Percentiles rank a stretch among this genome's conserved stretches.
phyloP scores from a whole-genome alignment of 2,329 filamentous ascomycete genomes.

The Moelleriella libera region DNA sequence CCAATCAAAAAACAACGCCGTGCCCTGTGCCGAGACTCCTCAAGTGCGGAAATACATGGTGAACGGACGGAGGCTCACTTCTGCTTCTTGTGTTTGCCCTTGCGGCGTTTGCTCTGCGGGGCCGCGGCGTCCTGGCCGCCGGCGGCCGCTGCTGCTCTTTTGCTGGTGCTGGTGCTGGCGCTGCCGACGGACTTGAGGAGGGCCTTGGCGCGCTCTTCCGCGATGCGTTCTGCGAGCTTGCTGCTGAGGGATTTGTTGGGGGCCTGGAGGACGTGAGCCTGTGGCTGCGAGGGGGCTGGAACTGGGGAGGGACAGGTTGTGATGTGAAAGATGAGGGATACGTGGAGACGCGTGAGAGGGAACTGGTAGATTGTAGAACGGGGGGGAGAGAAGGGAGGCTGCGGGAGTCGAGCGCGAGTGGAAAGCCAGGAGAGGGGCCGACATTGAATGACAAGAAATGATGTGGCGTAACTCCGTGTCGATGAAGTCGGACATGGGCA shows the following conservation, averaged over 20 bases:
- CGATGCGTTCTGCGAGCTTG: conserved; percentile 40
- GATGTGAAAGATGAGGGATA: too few relatives aligned
- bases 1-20: too few relatives aligned
- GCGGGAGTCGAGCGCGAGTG: too few relatives aligned
- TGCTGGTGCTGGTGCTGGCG: conserved; percentile 14
- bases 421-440: background rate
- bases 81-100: background rate
- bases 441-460: background rate
- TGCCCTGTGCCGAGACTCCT: too few relatives aligned
- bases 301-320: too few relatives aligned
- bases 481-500: too few relatives aligned
- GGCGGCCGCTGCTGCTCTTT: too few relatives aligned
- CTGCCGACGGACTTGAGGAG: conserved; percentile 30
- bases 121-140: background rate
- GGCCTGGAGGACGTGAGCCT: conserved; percentile 15
- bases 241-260: conserved; percentile 37
- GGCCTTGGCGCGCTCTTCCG: conserved; percentile 39
- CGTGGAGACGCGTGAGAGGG: background rate
- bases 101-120: background rate
- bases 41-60: too few relatives aligned
- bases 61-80: background rate
- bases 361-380: background rate
- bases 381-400: too few relatives aligned
- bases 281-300: background rate
- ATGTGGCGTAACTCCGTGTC: background rate